Conservation (phyloP, 805 yeast species). For the Schwanniomyces vanrijiae region DNA sequence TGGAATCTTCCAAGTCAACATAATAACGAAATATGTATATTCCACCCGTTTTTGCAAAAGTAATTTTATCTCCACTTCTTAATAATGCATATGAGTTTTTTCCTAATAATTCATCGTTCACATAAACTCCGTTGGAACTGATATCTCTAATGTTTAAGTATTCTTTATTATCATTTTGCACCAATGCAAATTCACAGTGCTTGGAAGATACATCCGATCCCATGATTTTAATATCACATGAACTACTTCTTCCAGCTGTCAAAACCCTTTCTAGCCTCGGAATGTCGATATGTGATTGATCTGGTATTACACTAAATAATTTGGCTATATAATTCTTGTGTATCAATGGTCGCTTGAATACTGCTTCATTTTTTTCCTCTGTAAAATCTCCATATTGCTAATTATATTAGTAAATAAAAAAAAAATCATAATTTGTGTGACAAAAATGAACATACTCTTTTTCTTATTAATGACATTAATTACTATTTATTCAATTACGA, state of each 20-base stretch:
- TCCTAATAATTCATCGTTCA: constrained; percentile 57
- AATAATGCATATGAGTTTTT: constrained; percentile 49
- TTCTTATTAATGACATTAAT: constrained; percentile 24
- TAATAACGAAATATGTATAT: constrained; percentile 49
- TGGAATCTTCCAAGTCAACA: constrained; percentile 20
- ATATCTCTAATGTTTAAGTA: constrained; percentile 52
- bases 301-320: constrained; percentile 18
- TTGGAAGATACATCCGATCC: constrained; percentile 64
- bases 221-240: constrained; percentile 54
- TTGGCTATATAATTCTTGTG: constrained; percentile 19
- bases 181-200: constrained; percentile 56
- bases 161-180: constrained; percentile 33
- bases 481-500: background rate
- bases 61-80: constrained; percentile 62
- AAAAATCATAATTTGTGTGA: background rate
- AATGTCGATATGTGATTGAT: constrained; percentile 17
- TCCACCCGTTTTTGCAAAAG: constrained; percentile 54
- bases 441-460: constrained; percentile 20
- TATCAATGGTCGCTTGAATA: constrained; percentile 9
- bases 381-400: constrained; percentile 5
- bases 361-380: constrained; percentile 5
- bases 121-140: constrained; percentile 65
- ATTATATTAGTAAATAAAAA: background rate
- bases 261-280: constrained; percentile 21
- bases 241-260: constrained; percentile 55